Conservation (phyloP, 768 basidiomycete genomes). For the Suillus sp. region DNA sequence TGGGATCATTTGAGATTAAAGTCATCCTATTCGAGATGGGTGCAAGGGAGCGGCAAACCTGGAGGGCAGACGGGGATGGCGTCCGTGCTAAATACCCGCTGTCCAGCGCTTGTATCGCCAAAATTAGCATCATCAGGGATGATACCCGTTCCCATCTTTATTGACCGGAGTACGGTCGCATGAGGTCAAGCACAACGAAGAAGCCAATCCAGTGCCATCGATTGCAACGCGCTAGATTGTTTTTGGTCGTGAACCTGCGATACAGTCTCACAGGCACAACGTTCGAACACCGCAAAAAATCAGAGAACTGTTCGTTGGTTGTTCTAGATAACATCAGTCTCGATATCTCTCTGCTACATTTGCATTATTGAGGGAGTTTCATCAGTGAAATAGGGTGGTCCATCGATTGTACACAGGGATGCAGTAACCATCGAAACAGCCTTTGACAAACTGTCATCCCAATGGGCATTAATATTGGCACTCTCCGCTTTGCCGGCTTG, state of each 20-base stretch:
- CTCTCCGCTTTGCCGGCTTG: background rate
- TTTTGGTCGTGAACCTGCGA: background rate
- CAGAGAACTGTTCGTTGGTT: background rate
- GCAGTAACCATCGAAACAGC: background rate
- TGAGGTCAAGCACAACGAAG: background rate
- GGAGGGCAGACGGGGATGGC: background rate
- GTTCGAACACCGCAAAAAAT: background rate
- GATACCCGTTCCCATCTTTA: background rate
- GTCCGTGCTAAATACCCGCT: background rate
- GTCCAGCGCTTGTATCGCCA: background rate
- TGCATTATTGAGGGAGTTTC: background rate
- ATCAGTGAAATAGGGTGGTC: background rate
- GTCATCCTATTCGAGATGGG: background rate
- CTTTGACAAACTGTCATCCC: background rate
- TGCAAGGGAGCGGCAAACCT: background rate
- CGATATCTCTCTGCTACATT: background rate
- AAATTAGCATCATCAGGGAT: background rate
- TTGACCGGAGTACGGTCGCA: background rate
- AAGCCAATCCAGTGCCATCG: background rate
- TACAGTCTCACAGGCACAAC: background rate
- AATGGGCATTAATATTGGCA: background rate
- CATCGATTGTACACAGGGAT: background rate
- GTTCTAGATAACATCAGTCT: background rate
- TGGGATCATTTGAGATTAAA: background rate
- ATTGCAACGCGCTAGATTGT: background rate